These are phyloP conservation scores for Volvariella surrecta DNA, from an alignment of 1,284 basidiomycete species.

Conservation along the genomic window DNA sequence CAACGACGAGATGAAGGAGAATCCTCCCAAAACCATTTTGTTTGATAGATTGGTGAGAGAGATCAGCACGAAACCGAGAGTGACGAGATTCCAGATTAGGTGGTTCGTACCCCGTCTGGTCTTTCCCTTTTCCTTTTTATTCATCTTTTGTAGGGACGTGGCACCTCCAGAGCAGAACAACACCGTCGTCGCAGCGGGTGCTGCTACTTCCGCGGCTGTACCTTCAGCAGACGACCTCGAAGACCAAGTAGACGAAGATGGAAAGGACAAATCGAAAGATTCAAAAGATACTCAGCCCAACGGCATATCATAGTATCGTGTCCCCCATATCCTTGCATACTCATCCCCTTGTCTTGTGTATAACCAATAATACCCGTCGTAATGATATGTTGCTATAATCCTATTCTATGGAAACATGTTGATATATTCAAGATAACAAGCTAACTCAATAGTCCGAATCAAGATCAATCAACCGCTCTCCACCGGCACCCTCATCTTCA, in stretches of 20 bases:
- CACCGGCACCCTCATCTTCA: background rate
- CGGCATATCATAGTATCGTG: conserved; percentile 4
- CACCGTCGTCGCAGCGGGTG: conserved; percentile 43
- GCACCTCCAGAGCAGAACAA: conserved; percentile 35
- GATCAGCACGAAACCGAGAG: conserved; percentile 87
- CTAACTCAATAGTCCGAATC: conserved; percentile 1
- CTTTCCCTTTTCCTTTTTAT: conserved; percentile 1
- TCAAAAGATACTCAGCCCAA: conserved; percentile 1
- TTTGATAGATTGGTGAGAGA: conserved; percentile 82
- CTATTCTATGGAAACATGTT: too few relatives aligned
- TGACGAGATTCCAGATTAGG: conserved; percentile 87
- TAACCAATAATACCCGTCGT: background rate
- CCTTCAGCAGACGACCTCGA: conserved; percentile 71
- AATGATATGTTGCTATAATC: too few relatives aligned
- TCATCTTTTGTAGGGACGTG: conserved; percentile 51
- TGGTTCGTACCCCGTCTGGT: conserved; percentile 41
- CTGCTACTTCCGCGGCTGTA: conserved; percentile 70
- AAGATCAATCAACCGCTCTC: conserved; percentile 6
- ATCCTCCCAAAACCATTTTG: conserved; percentile 58
- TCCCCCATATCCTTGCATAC: background rate
- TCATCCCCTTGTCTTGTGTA: background rate
- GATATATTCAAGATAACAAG: background rate
- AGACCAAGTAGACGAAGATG: conserved; percentile 12
- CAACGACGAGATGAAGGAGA: conserved; percentile 80
- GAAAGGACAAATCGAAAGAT: background rate